Conservation (phyloP, 179 eudicot genomes). For the Dionaea muscipula region DNA sequence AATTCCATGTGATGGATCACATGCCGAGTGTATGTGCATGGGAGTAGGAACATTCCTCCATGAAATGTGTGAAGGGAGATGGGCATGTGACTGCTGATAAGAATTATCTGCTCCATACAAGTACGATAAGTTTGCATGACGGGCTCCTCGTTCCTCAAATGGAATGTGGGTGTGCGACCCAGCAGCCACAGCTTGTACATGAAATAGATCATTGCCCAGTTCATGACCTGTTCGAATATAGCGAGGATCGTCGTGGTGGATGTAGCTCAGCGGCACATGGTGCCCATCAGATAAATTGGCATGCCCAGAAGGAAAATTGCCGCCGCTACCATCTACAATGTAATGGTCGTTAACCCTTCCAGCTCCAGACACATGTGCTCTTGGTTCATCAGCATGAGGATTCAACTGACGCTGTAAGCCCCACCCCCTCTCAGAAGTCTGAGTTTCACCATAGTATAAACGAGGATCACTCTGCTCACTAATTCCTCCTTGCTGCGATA, state of each 20-base stretch:
- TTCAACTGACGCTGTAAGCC: slow-evolving; percentile 31
- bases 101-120: slow-evolving; percentile 45
- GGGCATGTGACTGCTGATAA: slow-evolving; percentile 44
- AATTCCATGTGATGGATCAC: slow-evolving; percentile 40
- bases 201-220: slow-evolving; percentile 42
- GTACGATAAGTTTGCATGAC: slow-evolving; percentile 36
- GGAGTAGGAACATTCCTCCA: slow-evolving; percentile 49
- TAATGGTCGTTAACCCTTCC: slow-evolving; percentile 53
- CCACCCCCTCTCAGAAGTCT: slow-evolving; percentile 48
- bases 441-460: slow-evolving; percentile 30
- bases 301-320: slow-evolving; percentile 27
- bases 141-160: slow-evolving; percentile 42
- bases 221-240: slow-evolving; percentile 47
- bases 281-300: slow-evolving; percentile 32
- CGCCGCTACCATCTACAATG: slow-evolving; percentile 33
- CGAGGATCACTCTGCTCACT: slow-evolving; percentile 42
- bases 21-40: slow-evolving; percentile 30
- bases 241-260: slow-evolving; percentile 46
- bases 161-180: slow-evolving; percentile 45
- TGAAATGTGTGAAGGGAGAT: slow-evolving; percentile 32
- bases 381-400: slow-evolving; percentile 42
- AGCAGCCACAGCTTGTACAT: slow-evolving; percentile 35
- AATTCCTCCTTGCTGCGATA: slow-evolving; percentile 33
- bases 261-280: slow-evolving; percentile 27
- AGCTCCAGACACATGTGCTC: slow-evolving; percentile 37